phyloP scores from a whole-genome alignment of 2,329 filamentous ascomycete species.

The Westerdykella aurantiaca region DNA sequence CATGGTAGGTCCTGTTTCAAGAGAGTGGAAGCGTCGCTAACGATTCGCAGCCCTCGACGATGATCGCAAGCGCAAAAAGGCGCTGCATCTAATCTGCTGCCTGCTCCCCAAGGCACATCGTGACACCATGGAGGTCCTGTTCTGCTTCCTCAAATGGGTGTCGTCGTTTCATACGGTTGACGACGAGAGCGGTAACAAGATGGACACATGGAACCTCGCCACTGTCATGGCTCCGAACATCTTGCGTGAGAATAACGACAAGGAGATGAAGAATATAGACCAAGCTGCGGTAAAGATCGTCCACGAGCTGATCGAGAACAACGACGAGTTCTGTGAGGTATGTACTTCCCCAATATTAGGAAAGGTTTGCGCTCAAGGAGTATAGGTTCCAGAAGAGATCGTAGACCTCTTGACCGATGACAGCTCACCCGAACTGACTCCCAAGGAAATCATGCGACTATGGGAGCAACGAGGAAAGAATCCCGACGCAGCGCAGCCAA shows the following conservation, averaged over 20 bases:
- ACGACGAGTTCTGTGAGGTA: slow-evolving; percentile 97
- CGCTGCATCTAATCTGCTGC: slow-evolving; percentile 87
- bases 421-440: slow-evolving; percentile 79
- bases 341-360: slow-evolving; percentile 33
- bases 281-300: slow-evolving; percentile 93
- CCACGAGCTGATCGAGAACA: slow-evolving; percentile 82
- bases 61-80: slow-evolving; percentile 71
- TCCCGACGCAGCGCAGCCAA: slow-evolving; percentile 53
- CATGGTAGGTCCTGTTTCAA: slow-evolving; percentile 54
- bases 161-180: slow-evolving; percentile 96
- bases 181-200: slow-evolving; percentile 94
- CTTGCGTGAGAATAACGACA: slow-evolving; percentile 60
- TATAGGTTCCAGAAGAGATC: slow-evolving; percentile 85
- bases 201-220: slow-evolving; percentile 96
- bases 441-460: slow-evolving; percentile 92
- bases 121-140: slow-evolving; percentile 90
- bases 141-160: slow-evolving; percentile 95
- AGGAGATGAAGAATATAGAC: slow-evolving; percentile 62
- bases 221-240: slow-evolving; percentile 98
- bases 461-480: slow-evolving; percentile 76
- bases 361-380: slow-evolving; percentile 15
- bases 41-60: slow-evolving; percentile 62
- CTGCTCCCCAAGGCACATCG: slow-evolving; percentile 86
- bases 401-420: slow-evolving; percentile 81
- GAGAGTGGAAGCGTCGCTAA: slow-evolving; percentile 11